Conservation (phyloP, 306 rosid genomes). For the Vachellia pachyceras region DNA sequence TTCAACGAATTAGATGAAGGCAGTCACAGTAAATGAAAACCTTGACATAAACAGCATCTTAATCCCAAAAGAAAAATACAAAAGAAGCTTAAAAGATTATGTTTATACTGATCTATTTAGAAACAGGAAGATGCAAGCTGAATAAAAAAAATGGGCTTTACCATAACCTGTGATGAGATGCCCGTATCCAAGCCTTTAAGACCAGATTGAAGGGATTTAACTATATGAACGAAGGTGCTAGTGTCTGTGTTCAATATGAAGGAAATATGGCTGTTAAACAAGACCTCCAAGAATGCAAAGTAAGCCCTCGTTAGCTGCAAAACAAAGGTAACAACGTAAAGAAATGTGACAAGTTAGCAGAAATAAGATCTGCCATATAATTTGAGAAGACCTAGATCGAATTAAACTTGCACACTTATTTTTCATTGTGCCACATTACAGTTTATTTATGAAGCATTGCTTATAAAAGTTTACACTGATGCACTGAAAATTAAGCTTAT, state of each 20-base stretch:
- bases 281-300: constrained; percentile 94
- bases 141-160: constrained; percentile 15
- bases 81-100: not conserved
- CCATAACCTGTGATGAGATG: constrained; percentile 91
- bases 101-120: constrained; percentile 11
- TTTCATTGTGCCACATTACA: not conserved
- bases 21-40: constrained; percentile 35
- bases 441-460: constrained; percentile 12
- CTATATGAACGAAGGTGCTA: constrained; percentile 86
- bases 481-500: not conserved
- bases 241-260: constrained; percentile 80
- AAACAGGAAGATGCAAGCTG: constrained; percentile 31
- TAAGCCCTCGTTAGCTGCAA: constrained; percentile 94
- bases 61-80: not conserved
- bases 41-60: not conserved
- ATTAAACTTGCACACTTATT: not conserved
- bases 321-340: constrained; percentile 31
- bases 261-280: constrained; percentile 84
- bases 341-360: constrained; percentile 16
- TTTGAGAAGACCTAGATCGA: not conserved
- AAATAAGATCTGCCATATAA: constrained; percentile 16
- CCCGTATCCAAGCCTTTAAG: constrained; percentile 93
- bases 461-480: not conserved
- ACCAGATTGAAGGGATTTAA: constrained; percentile 97
- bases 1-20: constrained; percentile 31